Evolutionary conservation across 345 rosid genomes (phyloP), one percentile per base, ranked within the genome.

Genomic region (Eucalyptus albens): DNA sequence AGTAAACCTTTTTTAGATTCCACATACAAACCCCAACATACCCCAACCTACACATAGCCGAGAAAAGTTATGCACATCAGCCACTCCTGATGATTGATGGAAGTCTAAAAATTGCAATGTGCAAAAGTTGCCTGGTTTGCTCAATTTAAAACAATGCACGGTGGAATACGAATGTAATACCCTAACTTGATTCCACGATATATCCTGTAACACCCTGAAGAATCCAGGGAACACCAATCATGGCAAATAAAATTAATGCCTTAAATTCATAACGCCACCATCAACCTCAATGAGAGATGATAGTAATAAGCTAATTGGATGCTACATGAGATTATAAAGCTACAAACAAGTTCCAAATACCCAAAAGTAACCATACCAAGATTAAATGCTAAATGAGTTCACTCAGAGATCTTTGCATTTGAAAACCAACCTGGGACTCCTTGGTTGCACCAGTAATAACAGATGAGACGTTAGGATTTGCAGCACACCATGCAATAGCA

Each of bases 401-500:
- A 42, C 8, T 21, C 29, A 40, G 44, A 40, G 29, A 77, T 77
- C 13, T 40, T 40, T 40, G 85, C 85, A 77, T 40, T 69, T 72
- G 45, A 72, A 72, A 89, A 90, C 95, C 85, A 62, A 98, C 98
- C 99, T 98, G 99, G 88, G 97, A 95, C 89, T 98, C 99, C 92
- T 96, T 98, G 51, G 99, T 98, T 88, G 99, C 99, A 92, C 99
- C 98, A 6, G 99, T 97, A 87, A 97, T 96, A 49, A 98, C 99
- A 5, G 99, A 96, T 69, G 99, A 97, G 40, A 98, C 99, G 88
- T 97, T 97, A 86, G 98, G 99, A 92, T 98, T 98, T 77, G 96
- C 92, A 89, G 99, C 99, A 93, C 99, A 98, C 99, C 99, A 98
- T 9, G 99, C 99, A 91, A 98, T 96, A 21, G 99, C 96, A 89